phyloP scores from a whole-genome alignment of 2,329 filamentous ascomycete species.

The Sporothrix protearum region DNA sequence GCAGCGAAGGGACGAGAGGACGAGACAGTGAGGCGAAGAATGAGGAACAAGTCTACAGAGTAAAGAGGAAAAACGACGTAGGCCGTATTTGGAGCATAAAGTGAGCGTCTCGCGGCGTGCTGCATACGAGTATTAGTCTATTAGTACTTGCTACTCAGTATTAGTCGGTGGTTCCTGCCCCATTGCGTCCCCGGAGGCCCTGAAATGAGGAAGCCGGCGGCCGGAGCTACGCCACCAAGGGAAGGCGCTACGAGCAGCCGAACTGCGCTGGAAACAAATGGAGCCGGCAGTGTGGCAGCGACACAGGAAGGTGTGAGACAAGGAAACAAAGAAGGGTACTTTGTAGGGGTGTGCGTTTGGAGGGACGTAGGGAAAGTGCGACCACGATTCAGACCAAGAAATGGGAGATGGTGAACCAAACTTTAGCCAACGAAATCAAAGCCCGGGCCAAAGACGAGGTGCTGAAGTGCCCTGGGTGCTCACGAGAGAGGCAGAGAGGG shows the following conservation, averaged over 20 bases:
- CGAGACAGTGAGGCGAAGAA: neutral
- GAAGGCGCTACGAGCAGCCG: slow-evolving; percentile 4
- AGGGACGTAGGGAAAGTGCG: neutral
- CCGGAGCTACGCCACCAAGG: neutral
- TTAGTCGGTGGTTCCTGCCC: neutral
- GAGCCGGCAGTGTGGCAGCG: neutral
- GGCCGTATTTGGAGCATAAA: neutral
- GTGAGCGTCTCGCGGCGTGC: neutral
- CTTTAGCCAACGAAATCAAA: neutral
- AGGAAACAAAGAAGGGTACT: slow-evolving; percentile 1
- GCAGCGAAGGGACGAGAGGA: neutral
- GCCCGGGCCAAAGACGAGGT: neutral
- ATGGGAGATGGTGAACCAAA: neutral
- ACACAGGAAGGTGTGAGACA: neutral
- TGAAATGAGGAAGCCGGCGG: neutral
- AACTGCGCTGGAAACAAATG: neutral
- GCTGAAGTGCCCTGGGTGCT: neutral
- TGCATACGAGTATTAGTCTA: neutral
- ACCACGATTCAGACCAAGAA: neutral
- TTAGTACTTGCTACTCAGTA: neutral
- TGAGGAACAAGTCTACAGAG: neutral
- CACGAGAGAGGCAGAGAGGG: neutral
- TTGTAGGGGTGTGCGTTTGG: neutral
- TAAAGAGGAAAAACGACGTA: neutral
- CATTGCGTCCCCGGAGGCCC: neutral